phyloP scores from a whole-genome alignment of 2,329 filamentous ascomycete genomes.

The Dryadomyces quercivorus region DNA sequence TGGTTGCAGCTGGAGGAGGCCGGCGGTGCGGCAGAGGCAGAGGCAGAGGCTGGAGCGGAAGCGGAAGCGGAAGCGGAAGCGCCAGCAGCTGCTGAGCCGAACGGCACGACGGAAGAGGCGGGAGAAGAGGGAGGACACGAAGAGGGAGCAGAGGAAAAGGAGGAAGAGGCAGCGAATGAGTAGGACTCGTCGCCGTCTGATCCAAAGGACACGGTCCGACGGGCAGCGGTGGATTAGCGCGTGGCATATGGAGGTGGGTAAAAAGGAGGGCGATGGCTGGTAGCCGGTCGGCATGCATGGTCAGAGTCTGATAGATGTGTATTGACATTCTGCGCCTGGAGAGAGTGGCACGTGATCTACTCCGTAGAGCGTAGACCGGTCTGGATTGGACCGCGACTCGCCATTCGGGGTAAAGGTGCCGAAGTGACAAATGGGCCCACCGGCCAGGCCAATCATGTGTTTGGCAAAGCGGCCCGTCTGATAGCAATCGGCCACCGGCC shows the following conservation, averaged over 20 bases:
- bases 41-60: not conserved
- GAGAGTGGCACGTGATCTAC: not conserved
- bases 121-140: not conserved
- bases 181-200: not conserved
- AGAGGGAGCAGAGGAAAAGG: not conserved
- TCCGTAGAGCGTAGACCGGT: no score
- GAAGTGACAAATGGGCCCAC: not conserved
- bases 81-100: not conserved
- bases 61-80: not conserved
- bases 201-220: not conserved
- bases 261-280: no score
- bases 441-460: not conserved
- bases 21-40: conserved; percentile 24
- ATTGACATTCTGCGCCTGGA: no score
- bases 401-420: not conserved
- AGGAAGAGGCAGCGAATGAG: not conserved
- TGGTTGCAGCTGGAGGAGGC: conserved; percentile 72
- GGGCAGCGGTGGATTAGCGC: not conserved
- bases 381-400: not conserved
- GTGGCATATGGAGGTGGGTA: no score
- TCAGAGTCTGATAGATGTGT: no score
- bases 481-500: not conserved
- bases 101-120: not conserved
- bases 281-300: no score
- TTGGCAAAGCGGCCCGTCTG: not conserved